A percentile compares a stretch with the other conserved stretches of the same genome.
Evolutionary conservation across 768 basidiomycete genomes (phyloP).

Genomic region (Panus rudis): DNA sequence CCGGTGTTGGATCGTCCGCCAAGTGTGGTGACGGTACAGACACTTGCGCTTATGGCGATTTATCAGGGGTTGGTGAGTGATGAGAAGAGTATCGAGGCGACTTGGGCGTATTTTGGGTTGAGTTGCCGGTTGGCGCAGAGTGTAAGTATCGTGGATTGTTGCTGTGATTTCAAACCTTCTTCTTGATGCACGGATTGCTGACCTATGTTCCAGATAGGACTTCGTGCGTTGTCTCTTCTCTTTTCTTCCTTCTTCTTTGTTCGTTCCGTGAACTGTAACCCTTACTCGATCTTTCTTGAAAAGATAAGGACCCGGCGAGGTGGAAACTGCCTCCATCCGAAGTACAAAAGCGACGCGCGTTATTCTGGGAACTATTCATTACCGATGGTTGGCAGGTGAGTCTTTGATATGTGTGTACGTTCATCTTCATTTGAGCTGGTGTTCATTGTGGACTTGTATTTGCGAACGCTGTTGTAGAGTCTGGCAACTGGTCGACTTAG

Average conservation of each 20-base stretch:
- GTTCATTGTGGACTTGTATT: neutral
- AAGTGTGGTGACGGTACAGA: slow-evolving; percentile 63
- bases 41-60: slow-evolving; percentile 60
- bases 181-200: slow-evolving; percentile 30
- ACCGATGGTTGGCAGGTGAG: slow-evolving; percentile 37
- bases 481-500: slow-evolving; percentile 35
- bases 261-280: slow-evolving; percentile 43
- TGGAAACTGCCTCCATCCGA: slow-evolving; percentile 57
- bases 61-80: slow-evolving; percentile 51
- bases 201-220: slow-evolving; percentile 26
- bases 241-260: slow-evolving; percentile 14
- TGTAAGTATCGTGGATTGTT: slow-evolving; percentile 35
- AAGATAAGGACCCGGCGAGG: slow-evolving; percentile 68
- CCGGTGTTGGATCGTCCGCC: slow-evolving; percentile 67
- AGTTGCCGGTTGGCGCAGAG: slow-evolving; percentile 55
- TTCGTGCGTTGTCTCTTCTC: slow-evolving; percentile 33
- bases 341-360: slow-evolving; percentile 53
- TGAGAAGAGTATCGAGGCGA: slow-evolving; percentile 48
- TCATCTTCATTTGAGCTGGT: neutral
- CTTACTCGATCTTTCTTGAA: neutral
- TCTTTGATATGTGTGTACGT: slow-evolving; percentile 26
- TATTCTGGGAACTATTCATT: slow-evolving; percentile 70
- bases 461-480: slow-evolving; percentile 30
- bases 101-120: slow-evolving; percentile 41
- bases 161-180: neutral